phyloP scores from a whole-genome alignment of 257 asterid species.

The Petunia axillaris region DNA sequence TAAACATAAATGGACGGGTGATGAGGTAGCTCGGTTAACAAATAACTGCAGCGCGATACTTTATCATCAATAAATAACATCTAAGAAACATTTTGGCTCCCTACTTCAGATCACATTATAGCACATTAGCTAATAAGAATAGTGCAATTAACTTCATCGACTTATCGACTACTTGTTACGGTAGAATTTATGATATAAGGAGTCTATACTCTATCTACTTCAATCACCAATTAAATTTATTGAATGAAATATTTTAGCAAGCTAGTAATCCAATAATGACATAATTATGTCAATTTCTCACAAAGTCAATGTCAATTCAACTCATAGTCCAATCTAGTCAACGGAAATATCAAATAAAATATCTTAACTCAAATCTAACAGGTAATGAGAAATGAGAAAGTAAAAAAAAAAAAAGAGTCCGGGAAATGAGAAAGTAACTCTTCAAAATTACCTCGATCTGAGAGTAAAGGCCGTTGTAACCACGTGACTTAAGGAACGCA shows the following conservation, averaged over 20 bases:
- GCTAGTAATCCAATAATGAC: background rate
- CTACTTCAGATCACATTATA: background rate
- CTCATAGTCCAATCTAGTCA: background rate
- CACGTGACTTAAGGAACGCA: conserved; percentile 83
- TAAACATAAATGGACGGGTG: background rate
- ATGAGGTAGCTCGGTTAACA: conserved; percentile 17
- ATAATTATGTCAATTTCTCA: background rate
- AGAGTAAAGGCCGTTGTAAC: conserved; percentile 75
- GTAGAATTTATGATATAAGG: background rate
- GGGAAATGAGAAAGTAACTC: background rate
- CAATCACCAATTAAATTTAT: conserved; percentile 4
- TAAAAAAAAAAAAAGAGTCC: background rate
- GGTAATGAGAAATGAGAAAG: background rate
- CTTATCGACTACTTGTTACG: too few species aligned
- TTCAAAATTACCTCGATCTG: conserved; percentile 77
- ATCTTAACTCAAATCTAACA: conserved; percentile 7
- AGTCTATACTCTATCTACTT: background rate
- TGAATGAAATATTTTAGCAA: background rate
- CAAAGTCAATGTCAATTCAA: background rate
- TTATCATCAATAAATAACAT: background rate
- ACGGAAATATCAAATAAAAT: background rate
- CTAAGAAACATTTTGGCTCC: background rate
- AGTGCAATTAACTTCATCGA: background rate
- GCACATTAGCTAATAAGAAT: background rate
- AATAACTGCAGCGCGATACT: background rate